Percentiles rank a stretch among this genome's conserved stretches.
Conservation (phyloP, 2,329 filamentous ascomycete species). For the Pseudogymnoascus sp. region DNA sequence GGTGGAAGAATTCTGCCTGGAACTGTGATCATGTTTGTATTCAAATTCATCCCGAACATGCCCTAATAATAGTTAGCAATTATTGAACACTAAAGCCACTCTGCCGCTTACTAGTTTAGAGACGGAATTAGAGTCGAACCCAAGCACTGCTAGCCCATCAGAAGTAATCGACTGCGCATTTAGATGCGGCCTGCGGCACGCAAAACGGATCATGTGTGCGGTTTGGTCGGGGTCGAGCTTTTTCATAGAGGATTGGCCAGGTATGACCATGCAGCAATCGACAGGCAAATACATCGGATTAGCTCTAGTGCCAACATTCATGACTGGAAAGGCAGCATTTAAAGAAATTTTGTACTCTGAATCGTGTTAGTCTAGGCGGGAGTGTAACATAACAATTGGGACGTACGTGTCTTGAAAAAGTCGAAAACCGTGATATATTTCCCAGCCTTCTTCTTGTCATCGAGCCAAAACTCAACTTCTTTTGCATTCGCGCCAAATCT, state of each 20-base stretch:
- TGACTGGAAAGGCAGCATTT: slow-evolving; percentile 42
- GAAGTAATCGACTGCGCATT: slow-evolving; percentile 60
- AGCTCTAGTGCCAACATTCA: slow-evolving; percentile 54
- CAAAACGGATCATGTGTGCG: slow-evolving; percentile 60
- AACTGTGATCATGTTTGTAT: slow-evolving; percentile 58
- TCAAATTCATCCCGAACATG: slow-evolving; percentile 56
- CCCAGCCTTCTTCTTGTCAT: slow-evolving; percentile 27
- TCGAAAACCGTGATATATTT: slow-evolving; percentile 44
- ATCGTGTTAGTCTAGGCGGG: slow-evolving; percentile 9
- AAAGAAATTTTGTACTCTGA: slow-evolving; percentile 23
- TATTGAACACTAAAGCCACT: not conserved
- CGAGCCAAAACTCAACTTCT: slow-evolving; percentile 46
- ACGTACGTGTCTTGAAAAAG: slow-evolving; percentile 37
- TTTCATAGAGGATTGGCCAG: slow-evolving; percentile 54
- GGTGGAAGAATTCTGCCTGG: slow-evolving; percentile 56
- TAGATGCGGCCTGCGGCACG: slow-evolving; percentile 54
- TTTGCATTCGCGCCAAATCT: slow-evolving; percentile 39
- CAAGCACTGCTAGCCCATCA: slow-evolving; percentile 48
- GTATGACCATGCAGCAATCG: slow-evolving; percentile 54
- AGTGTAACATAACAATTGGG: not conserved
- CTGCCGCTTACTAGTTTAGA: slow-evolving; percentile 35
- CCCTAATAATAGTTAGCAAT: slow-evolving; percentile 26
- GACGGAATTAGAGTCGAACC: slow-evolving; percentile 40
- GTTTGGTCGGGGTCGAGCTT: slow-evolving; percentile 55
- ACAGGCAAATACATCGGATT: slow-evolving; percentile 57